Conservation (phyloP, 176 grass and related monocot species). For the maize (Zea mays) region DNA sequence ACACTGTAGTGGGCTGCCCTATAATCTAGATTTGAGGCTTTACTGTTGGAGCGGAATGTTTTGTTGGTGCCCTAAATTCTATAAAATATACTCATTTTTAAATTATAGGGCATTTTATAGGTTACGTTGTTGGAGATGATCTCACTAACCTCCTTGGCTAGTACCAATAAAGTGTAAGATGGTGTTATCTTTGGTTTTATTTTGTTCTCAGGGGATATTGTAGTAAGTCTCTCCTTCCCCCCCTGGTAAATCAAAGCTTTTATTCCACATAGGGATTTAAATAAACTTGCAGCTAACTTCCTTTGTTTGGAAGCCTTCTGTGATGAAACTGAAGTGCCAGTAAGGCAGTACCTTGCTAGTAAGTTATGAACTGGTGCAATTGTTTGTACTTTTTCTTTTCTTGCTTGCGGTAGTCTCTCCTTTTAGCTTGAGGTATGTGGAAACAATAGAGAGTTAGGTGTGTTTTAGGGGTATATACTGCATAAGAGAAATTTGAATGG, state of each 20-base stretch:
- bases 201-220: not conserved
- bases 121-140: no score
- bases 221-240: not conserved
- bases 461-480: not conserved
- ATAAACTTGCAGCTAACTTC: not conserved
- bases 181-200: not conserved
- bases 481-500: not conserved
- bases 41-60: no score
- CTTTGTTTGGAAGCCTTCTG: not conserved
- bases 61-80: no score
- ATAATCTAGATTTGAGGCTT: no score
- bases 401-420: not conserved
- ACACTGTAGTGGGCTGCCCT: no score
- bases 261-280: not conserved
- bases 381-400: not conserved
- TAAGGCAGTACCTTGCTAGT: not conserved
- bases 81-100: no score
- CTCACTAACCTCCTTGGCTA: not conserved
- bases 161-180: not conserved
- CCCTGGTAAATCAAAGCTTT: not conserved
- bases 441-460: not conserved
- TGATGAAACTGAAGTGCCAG: not conserved
- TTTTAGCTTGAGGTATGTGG: not conserved
- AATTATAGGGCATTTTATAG: no score
- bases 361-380: not conserved